A percentile compares a stretch with the other conserved stretches of the same genome.
Conservation (phyloP, 2,329 filamentous ascomycete species). For the Thielaviopsis euricoi region DNA sequence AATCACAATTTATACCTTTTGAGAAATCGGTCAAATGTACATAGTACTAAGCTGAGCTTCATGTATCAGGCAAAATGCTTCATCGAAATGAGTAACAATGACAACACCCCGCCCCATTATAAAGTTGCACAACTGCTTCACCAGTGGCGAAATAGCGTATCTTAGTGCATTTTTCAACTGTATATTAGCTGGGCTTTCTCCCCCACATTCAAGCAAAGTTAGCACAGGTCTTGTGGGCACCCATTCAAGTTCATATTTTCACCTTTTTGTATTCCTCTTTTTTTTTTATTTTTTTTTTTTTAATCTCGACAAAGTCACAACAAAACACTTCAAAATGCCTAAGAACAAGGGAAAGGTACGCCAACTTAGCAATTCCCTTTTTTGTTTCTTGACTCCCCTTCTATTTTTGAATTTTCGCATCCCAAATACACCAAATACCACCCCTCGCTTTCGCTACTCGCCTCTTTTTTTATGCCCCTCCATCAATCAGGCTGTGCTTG, state of each 20-base stretch:
- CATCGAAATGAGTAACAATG: neutral
- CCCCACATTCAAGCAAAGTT: neutral
- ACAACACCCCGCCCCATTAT: neutral
- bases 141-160: neutral
- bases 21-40: too few relatives aligned
- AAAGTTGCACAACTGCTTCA: neutral
- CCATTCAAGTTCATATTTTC: neutral
- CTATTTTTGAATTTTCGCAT: neutral
- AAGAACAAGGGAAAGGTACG: slow-evolving; percentile 99
- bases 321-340: slow-evolving; percentile 48
- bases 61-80: neutral
- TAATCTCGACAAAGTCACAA: neutral
- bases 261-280: neutral
- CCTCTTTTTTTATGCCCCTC: neutral
- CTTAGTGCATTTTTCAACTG: neutral
- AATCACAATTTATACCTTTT: too few relatives aligned
- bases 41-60: too few relatives aligned
- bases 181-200: neutral
- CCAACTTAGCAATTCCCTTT: slow-evolving; percentile 6
- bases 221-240: neutral
- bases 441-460: neutral
- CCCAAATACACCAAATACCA: too few relatives aligned
- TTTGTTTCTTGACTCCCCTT: neutral
- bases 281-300: neutral
- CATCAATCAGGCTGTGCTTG: neutral